phyloP scores from a whole-genome alignment of 306 rosid species.

The Arachis hypogaea region DNA sequence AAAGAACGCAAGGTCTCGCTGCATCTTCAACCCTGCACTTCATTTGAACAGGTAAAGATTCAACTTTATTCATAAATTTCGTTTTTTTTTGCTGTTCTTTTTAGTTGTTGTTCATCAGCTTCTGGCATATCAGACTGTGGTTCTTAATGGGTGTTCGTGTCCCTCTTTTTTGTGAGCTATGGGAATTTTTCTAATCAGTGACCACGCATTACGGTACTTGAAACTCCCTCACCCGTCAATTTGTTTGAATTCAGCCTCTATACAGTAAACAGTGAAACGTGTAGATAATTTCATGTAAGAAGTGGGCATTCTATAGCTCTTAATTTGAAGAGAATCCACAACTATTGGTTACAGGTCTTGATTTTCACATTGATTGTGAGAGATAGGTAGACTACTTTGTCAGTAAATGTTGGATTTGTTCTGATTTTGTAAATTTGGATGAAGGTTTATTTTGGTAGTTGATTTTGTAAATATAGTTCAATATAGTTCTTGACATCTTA shows the following conservation, averaged over 20 bases:
- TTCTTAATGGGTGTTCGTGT: not conserved
- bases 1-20: slow-evolving; percentile 13
- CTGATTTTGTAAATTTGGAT: no score
- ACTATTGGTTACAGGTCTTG: not conserved
- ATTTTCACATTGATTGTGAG: not conserved
- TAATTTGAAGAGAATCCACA: not conserved
- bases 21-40: slow-evolving; percentile 34
- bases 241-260: not conserved
- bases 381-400: not conserved
- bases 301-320: not conserved
- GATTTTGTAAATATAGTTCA: no score
- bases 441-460: no score
- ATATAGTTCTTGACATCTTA: no score
- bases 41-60: slow-evolving; percentile 41
- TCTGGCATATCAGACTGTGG: not conserved
- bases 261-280: not conserved
- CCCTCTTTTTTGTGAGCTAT: no score
- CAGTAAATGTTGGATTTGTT: not conserved
- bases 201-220: not conserved
- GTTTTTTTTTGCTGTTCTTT: not conserved
- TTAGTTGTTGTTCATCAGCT: not conserved
- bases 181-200: not conserved
- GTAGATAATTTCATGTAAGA: not conserved
- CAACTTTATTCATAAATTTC: slow-evolving; percentile 4
- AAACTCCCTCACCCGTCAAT: slow-evolving; percentile 16